These are phyloP conservation scores for Huntiella decipiens DNA, from an alignment of 2,329 filamentous ascomycete species.

Conservation along the genomic window DNA sequence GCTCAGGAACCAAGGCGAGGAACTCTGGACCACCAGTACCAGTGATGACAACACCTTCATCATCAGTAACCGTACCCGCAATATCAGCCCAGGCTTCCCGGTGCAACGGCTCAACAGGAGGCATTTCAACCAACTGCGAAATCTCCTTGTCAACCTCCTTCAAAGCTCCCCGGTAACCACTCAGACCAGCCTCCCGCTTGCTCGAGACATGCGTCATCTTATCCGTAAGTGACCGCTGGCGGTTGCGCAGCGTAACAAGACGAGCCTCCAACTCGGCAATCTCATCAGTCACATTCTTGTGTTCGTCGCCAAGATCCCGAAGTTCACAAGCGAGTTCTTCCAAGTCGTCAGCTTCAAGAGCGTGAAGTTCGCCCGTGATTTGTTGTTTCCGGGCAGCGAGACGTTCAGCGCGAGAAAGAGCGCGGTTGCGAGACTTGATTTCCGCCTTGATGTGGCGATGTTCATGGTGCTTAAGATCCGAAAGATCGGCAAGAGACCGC, in stretches of 20 bases:
- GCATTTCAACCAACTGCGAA: slow-evolving; percentile 35
- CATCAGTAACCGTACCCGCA: slow-evolving; percentile 2
- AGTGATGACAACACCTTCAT: slow-evolving; percentile 10
- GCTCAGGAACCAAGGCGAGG: slow-evolving; percentile 38
- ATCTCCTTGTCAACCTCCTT: slow-evolving; percentile 47
- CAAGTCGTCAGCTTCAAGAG: slow-evolving; percentile 35
- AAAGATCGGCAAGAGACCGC: slow-evolving; percentile 42
- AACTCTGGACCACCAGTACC: slow-evolving; percentile 32
- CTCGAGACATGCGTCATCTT: slow-evolving; percentile 45
- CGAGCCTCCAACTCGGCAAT: slow-evolving; percentile 48
- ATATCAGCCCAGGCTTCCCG: slow-evolving; percentile 21
- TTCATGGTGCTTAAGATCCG: slow-evolving; percentile 49
- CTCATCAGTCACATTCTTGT: slow-evolving; percentile 34
- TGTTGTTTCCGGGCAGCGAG: slow-evolving; percentile 31
- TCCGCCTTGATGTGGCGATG: slow-evolving; percentile 38
- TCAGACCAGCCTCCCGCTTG: slow-evolving; percentile 49
- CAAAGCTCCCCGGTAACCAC: slow-evolving; percentile 49
- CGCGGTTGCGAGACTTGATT: slow-evolving; percentile 34
- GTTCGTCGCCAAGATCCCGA: slow-evolving; percentile 36
- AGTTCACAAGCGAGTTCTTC: slow-evolving; percentile 44
- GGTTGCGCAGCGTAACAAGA: slow-evolving; percentile 39
- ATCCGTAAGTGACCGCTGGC: slow-evolving; percentile 37
- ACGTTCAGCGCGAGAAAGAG: slow-evolving; percentile 36
- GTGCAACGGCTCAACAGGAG: slow-evolving; percentile 35
- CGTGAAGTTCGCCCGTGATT: slow-evolving; percentile 31